phyloP scores from a whole-genome alignment of 78 protist species.

The Paulinella micropora region DNA sequence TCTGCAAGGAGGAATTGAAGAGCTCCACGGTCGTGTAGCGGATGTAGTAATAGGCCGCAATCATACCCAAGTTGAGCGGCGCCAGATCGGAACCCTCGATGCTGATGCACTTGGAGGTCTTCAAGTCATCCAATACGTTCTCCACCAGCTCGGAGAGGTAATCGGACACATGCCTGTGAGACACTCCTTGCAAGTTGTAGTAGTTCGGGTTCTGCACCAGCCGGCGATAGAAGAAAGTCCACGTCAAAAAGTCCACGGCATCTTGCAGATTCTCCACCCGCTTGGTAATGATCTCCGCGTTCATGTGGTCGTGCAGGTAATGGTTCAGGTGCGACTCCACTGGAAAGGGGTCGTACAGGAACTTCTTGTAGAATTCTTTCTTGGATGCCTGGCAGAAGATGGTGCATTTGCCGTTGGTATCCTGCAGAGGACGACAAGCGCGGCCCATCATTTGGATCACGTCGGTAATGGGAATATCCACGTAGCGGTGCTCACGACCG shows the following conservation, averaged over 20 bases:
- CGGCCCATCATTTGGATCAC: constrained; percentile 85
- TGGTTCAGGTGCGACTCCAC: constrained; percentile 81
- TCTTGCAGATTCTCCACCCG: constrained; percentile 54
- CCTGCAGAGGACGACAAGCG: constrained; percentile 50
- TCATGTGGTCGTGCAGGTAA: constrained; percentile 63
- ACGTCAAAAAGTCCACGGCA: constrained; percentile 83
- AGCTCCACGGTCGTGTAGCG: constrained; percentile 77
- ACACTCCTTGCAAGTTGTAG: constrained; percentile 56
- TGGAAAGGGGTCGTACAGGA: constrained; percentile 85
- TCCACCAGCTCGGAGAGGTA: constrained; percentile 86
- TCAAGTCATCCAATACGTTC: constrained; percentile 58
- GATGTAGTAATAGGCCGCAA: constrained; percentile 85
- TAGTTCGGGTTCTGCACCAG: constrained; percentile 84
- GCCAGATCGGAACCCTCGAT: constrained; percentile 43
- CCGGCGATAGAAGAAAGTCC: constrained; percentile 83
- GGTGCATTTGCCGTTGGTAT: constrained; percentile 36
- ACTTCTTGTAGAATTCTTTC: constrained; percentile 66
- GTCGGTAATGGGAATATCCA: constrained; percentile 70
- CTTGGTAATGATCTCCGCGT: constrained; percentile 48
- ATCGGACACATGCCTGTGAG: constrained; percentile 68
- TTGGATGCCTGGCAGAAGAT: constrained; percentile 62
- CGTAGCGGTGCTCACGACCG: constrained; percentile 56
- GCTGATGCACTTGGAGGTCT: constrained; percentile 19
- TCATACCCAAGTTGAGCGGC: constrained; percentile 78
- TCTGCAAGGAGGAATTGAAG: constrained; percentile 42